Evolutionary conservation across 139 green algal species (phyloP), one percentile per base, ranked within the genome.

Genomic region (Edaphochlamys debaryana): DNA sequence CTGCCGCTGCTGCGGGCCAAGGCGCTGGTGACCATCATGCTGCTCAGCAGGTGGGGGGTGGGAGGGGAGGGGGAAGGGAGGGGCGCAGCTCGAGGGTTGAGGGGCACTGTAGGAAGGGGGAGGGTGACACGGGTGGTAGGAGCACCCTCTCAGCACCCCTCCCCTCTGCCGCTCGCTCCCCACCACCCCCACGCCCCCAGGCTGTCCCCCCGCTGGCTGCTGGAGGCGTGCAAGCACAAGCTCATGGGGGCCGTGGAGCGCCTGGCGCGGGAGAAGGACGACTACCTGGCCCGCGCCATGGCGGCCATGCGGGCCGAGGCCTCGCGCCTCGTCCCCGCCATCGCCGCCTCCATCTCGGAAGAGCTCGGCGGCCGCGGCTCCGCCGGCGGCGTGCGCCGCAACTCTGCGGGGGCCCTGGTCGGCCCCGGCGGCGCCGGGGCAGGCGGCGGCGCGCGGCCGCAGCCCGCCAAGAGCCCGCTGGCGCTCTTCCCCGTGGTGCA

Each of bases 1-100:
- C 67, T 93, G 34, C 85, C 87, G 4, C 54, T 94, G 68, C 83
- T 97, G 60, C 80, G 91, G 7, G 92, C 91, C 71, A 98, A 98
- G 86, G 91, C 71, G 20, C 70, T 95, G 2, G 63, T 95, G 2
- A 71, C 87, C 4, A 58, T 93, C 38, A 88, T 93, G 37, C 90
- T 95, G 82, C 85, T 96, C 37, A 89, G 87, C 79, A 88, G 86
- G 86, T 22, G 5, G 54, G 54, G 54, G 15, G n/a, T n/a, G n/a
- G n/a, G 50, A 20, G 50, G 50, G 50, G 50, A 20, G 50, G 17
- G 17, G 50, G 50, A 20, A 58, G 17, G 17, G 17, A 20, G 20
- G 50, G 50, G 17, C 20, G 50, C 17, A 58, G 17, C n/a, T n/a
- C n/a, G n/a, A n/a, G n/a, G n/a, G n/a, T n/a, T n/a, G n/a, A n/a